Conservation (phyloP, 352 stramenopile species). For the Pythium apleroticum region DNA sequence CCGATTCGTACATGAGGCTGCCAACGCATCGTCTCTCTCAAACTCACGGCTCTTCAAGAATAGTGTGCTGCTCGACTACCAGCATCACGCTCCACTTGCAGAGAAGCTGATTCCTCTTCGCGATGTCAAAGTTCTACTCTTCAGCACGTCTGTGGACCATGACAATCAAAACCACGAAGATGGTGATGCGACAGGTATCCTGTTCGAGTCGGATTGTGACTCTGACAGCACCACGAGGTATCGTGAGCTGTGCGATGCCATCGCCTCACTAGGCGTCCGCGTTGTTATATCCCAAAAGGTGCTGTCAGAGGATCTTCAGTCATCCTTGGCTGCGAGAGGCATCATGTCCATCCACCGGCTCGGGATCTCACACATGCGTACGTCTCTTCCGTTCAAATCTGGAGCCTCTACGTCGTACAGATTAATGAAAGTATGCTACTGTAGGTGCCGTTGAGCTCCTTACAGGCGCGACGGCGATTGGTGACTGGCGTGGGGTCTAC, state of each 20-base stretch:
- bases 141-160: constrained; percentile 61
- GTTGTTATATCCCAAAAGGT: constrained; percentile 61
- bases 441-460: constrained; percentile 49
- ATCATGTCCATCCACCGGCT: constrained; percentile 55
- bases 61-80: constrained; percentile 39
- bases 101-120: constrained; percentile 14
- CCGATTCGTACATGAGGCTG: constrained; percentile 39
- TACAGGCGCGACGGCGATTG: constrained; percentile 44
- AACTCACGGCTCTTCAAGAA: constrained; percentile 46
- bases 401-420: too few relatives aligned
- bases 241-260: constrained; percentile 27
- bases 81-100: neutral
- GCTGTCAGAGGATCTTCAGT: constrained; percentile 48
- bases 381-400: constrained; percentile 15
- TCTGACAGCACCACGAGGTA: neutral
- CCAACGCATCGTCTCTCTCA: constrained; percentile 20
- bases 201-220: neutral
- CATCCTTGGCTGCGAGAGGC: constrained; percentile 33
- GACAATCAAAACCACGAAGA: constrained; percentile 16
- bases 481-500: constrained; percentile 41
- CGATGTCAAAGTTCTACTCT: constrained; percentile 44
- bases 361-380: constrained; percentile 53
- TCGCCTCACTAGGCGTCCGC: constrained; percentile 33
- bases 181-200: neutral
- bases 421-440: neutral